Evolutionary conservation across 371 early-diverging fungal species (phyloP).

Genomic region (Mucor velutinosus): DNA sequence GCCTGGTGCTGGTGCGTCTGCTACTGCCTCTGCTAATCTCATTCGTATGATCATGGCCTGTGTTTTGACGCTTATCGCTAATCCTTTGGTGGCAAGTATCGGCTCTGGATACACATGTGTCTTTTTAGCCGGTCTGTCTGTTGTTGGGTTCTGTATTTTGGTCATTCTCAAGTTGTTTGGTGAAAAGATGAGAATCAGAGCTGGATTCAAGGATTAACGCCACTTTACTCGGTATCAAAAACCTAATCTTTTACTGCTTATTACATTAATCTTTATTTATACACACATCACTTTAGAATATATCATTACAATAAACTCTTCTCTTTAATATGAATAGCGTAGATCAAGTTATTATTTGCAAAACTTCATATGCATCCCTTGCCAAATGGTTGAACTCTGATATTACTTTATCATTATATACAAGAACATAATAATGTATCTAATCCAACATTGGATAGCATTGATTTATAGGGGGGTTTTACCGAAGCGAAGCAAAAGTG

Average conservation of each 20-base stretch:
- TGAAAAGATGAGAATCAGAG: conserved; percentile 14
- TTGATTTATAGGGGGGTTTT: too few species aligned
- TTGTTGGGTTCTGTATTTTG: conserved; percentile 8
- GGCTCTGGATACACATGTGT: conserved; percentile 28
- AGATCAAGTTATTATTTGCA: neutral
- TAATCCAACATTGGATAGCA: too few species aligned
- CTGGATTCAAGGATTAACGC: conserved; percentile 4
- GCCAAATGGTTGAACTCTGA: neutral
- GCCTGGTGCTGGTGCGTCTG: conserved; percentile 47
- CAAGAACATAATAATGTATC: too few species aligned
- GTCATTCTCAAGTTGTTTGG: conserved; percentile 23
- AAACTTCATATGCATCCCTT: neutral
- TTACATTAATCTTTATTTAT: neutral
- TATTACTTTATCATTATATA: neutral
- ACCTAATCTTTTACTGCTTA: neutral
- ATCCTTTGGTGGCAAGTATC: conserved; percentile 25
- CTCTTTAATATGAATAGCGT: neutral
- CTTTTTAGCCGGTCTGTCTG: conserved; percentile 19
- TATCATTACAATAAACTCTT: neutral
- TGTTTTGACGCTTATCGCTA: conserved; percentile 33
- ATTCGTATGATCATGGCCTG: conserved; percentile 48
- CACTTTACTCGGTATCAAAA: too few species aligned
- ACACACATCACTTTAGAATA: neutral
- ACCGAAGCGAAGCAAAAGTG: too few species aligned
- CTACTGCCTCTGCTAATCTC: conserved; percentile 48